phyloP scores from a whole-genome alignment of 495 filamentous ascomycete species.

The Neurospora sp. region DNA sequence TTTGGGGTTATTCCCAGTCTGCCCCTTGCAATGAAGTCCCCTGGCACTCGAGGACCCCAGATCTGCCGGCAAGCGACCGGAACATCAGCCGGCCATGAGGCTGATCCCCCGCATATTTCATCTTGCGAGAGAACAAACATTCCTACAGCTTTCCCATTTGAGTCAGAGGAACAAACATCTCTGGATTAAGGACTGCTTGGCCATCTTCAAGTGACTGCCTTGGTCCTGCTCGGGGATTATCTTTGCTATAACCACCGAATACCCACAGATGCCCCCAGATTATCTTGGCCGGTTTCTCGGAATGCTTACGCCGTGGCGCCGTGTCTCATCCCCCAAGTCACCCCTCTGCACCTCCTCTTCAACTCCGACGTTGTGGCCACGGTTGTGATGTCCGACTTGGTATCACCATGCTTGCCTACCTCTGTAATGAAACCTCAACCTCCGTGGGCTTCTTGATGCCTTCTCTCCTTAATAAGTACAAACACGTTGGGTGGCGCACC shows the following conservation, averaged over 20 bases:
- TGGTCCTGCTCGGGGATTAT: background rate
- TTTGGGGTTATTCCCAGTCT: constrained; percentile 10
- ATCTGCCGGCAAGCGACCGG: constrained; percentile 22
- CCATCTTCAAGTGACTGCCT: background rate
- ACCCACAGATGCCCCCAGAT: background rate
- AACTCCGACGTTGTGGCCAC: background rate
- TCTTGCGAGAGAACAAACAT: background rate
- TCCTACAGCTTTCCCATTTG: background rate
- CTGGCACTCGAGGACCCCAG: constrained; percentile 4
- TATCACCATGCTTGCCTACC: background rate
- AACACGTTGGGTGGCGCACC: background rate
- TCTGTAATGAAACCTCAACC: background rate
- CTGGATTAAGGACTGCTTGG: background rate
- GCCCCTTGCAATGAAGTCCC: background rate
- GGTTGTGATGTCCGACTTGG: background rate
- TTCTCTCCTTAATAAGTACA: background rate
- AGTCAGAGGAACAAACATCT: background rate
- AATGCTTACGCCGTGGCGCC: background rate
- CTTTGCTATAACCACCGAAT: background rate
- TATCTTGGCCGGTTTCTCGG: background rate
- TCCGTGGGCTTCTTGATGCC: background rate
- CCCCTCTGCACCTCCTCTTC: background rate
- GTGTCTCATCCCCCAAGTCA: background rate
- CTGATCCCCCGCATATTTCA: constrained; percentile 11
- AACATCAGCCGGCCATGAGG: constrained; percentile 13